Percentiles rank a stretch among this genome's conserved stretches.
These are phyloP conservation scores for Xylaria castorea DNA, from an alignment of 495 filamentous ascomycete species.

Conservation along the genomic window DNA sequence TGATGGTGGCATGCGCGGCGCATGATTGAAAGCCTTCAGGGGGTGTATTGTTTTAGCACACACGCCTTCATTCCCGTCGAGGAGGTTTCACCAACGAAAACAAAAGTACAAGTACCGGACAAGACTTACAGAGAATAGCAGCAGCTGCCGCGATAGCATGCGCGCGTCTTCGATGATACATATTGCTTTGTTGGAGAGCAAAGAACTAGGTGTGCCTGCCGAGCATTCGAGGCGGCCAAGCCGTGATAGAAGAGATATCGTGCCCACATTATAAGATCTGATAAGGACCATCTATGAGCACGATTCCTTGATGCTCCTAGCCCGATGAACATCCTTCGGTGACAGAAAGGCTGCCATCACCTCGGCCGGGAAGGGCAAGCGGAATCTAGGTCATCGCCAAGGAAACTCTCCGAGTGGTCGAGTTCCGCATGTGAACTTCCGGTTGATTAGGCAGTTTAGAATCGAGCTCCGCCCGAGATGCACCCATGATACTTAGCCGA, in stretches of 20 bases:
- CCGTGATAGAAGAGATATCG: conserved; percentile 10
- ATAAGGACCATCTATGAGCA: background rate
- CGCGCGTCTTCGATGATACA: conserved; percentile 30
- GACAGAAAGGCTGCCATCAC: background rate
- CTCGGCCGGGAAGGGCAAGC: conserved; percentile 18
- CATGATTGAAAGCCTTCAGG: conserved; percentile 30
- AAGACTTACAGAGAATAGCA: conserved; percentile 33
- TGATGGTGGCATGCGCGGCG: conserved; percentile 32
- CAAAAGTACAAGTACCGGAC: background rate
- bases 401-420: conserved; percentile 21
- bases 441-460: conserved; percentile 25
- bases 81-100: background rate
- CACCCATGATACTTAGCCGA: conserved; percentile 26
- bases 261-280: conserved; percentile 24
- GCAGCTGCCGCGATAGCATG: conserved; percentile 30
- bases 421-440: conserved; percentile 13
- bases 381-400: conserved; percentile 7
- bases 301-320: background rate
- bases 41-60: conserved; percentile 24
- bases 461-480: conserved; percentile 16
- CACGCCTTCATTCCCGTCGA: background rate
- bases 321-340: background rate
- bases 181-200: conserved; percentile 24
- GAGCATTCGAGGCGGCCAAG: conserved; percentile 2
- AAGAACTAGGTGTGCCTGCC: conserved; percentile 9